Evolutionary conservation across 1,139 yeast genomes (phyloP), one percentile per base, ranked within the genome.

Genomic region (Nakaseomyces kungkrabaensis): DNA sequence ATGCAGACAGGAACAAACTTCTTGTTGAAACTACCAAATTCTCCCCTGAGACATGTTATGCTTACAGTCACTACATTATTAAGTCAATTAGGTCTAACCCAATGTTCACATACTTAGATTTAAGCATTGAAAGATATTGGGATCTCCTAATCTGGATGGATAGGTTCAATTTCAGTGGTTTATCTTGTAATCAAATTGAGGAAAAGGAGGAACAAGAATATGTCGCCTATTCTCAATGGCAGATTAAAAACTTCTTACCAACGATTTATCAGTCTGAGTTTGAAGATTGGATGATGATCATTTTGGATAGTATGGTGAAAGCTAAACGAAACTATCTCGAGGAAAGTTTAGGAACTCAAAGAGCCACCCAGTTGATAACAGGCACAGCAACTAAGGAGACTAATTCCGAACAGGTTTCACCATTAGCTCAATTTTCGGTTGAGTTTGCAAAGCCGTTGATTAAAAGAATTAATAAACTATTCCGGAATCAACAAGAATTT

Each of bases 141-240:
- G 97, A 92, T 65, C 63, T 85, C 17, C 71, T 94, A 54, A 71
- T 92, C 4, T 94, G 98, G 97, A 87, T 90, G 95, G 97, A 94
- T 65, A 82, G 84, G 58, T 81, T 77, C 59, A 94, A 94, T 61
- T 89, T 74, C 66, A 87, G 95, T 43, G 99, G 98, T 4, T 74
- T 89, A 51, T 81, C 82, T 27, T 85, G 95, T 63, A 68, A 72
- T 17, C 76, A 77, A 51, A 79, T 85, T 41, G 71, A 78, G n/a
- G 74, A 68, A 17, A 76, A 73, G 9, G 87, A 81, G 6, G 68
- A 69, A 22, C 87, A 83, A 59, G 74, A 74, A 37, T 69, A 85
- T 53, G 72, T 72, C 29, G 82, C 84, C 2, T 74, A 75, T 48
- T 82, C 85, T 50, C 75, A 79, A 48, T 94, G 98, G 98, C 94